These are phyloP conservation scores for Tuber calosporum DNA, from an alignment of 495 filamentous ascomycete genomes.

Conservation along the genomic window DNA sequence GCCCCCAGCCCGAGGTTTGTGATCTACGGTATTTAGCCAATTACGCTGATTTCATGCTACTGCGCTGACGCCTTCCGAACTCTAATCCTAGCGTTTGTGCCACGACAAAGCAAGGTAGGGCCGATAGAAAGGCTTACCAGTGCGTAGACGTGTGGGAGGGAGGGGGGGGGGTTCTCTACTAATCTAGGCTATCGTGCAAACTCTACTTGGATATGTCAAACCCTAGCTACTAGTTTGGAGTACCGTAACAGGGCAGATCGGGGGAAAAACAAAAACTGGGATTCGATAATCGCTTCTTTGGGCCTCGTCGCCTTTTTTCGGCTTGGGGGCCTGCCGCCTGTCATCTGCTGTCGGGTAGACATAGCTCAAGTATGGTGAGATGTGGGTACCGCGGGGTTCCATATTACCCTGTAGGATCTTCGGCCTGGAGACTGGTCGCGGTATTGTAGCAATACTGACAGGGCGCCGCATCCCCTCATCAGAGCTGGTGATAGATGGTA, in stretches of 20 bases:
- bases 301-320: not conserved
- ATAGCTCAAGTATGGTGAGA: not conserved
- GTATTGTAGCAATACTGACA: not conserved
- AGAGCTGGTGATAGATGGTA: not conserved
- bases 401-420: not conserved
- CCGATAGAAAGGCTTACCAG: not conserved
- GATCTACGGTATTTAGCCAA: not conserved
- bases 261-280: not conserved
- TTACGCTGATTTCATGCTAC: not conserved
- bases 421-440: not conserved
- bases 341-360: not conserved
- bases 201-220: not conserved
- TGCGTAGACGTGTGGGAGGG: not conserved
- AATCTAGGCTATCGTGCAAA: not conserved
- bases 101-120: not conserved
- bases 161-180: not conserved
- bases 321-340: not conserved
- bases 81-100: not conserved
- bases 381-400: not conserved
- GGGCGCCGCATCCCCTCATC: not conserved
- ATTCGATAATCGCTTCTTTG: not conserved
- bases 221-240: not conserved
- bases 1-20: not conserved
- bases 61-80: not conserved
- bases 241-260: not conserved